phyloP scores from a whole-genome alignment of 1,284 basidiomycete genomes.

The Cutaneotrichosporon sp. region DNA sequence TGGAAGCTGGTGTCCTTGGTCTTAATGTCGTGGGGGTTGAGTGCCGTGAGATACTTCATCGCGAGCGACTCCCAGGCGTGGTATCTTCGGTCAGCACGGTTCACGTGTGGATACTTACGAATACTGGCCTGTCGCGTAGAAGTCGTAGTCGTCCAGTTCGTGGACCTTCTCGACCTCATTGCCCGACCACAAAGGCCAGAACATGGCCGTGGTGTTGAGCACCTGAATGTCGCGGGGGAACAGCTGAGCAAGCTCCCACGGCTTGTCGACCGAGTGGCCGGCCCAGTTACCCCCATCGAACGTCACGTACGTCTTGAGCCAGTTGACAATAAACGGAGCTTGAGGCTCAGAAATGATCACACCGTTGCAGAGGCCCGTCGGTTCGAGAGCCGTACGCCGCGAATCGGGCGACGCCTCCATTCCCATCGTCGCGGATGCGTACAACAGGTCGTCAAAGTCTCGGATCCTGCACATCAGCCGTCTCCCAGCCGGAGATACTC shows the following conservation, averaged over 20 bases:
- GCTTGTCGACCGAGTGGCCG: conserved; percentile 45
- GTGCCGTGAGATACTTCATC: conserved; percentile 39
- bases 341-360: conserved; percentile 50
- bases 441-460: conserved; percentile 42
- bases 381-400: conserved; percentile 31
- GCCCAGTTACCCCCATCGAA: conserved; percentile 49
- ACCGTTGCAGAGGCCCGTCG: conserved; percentile 50
- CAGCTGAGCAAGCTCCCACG: conserved; percentile 47
- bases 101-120: conserved; percentile 29
- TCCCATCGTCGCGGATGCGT: conserved; percentile 48
- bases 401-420: conserved; percentile 49
- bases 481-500: not conserved
- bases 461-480: conserved; percentile 24
- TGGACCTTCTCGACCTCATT: conserved; percentile 42
- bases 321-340: conserved; percentile 49
- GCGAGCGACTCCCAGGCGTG: conserved; percentile 51
- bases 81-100: conserved; percentile 29
- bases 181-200: conserved; percentile 52
- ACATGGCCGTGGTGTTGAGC: conserved; percentile 50
- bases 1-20: conserved; percentile 45
- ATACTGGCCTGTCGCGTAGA: conserved; percentile 41
- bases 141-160: conserved; percentile 41
- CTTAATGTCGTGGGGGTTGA: conserved; percentile 40
- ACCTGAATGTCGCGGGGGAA: conserved; percentile 51
- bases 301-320: conserved; percentile 47